Evolutionary conservation across 2,329 filamentous ascomycete species (phyloP).

Genomic region (Talaromyces sp.): DNA sequence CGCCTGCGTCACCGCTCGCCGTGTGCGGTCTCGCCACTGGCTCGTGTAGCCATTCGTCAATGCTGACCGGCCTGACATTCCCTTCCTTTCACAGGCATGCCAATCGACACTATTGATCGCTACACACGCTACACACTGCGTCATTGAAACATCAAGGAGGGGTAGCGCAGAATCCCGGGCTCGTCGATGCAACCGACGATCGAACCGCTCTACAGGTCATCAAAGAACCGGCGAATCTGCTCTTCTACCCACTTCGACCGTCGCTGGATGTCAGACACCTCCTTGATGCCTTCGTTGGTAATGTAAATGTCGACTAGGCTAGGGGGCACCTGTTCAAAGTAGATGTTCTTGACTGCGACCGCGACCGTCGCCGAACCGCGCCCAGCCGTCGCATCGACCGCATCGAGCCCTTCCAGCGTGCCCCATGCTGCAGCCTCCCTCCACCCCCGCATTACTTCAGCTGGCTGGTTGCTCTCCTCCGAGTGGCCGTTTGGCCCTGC

Average conservation of each 20-base stretch:
- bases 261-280: constrained; percentile 32
- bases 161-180: background rate
- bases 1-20: background rate
- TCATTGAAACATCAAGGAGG: background rate
- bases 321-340: constrained; percentile 57
- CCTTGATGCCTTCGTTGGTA: constrained; percentile 49
- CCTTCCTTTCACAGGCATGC: background rate
- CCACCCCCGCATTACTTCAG: constrained; percentile 50
- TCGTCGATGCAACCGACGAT: background rate
- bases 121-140: background rate
- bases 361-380: constrained; percentile 10
- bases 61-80: background rate
- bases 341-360: constrained; percentile 42
- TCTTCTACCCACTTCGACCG: constrained; percentile 33
- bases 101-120: no score
- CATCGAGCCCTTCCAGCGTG: constrained; percentile 7
- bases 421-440: constrained; percentile 17
- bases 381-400: constrained; percentile 13
- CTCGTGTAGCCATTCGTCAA: background rate
- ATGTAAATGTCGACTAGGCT: constrained; percentile 50
- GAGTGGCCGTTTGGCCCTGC: constrained; percentile 43
- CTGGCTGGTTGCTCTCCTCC: constrained; percentile 47
- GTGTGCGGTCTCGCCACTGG: background rate
- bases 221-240: constrained; percentile 41
- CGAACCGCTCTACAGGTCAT: constrained; percentile 26